Conservation (phyloP, 495 filamentous ascomycete species). For the Apodospora peruviana region DNA sequence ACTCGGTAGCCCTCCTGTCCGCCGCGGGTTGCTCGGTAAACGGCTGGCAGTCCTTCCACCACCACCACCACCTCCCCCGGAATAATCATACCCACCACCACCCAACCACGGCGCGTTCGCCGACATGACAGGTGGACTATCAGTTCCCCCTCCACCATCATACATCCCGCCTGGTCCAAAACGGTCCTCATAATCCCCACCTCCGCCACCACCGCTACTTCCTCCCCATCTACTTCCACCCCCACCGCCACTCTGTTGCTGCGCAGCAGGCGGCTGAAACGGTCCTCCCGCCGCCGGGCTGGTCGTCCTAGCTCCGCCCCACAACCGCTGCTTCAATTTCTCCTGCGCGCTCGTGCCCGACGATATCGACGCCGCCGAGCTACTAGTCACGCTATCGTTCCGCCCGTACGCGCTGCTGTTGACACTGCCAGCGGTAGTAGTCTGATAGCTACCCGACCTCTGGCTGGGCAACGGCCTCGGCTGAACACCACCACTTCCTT, state of each 20-base stretch:
- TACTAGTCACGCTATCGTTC: slow-evolving; percentile 9
- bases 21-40: slow-evolving; percentile 45
- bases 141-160: slow-evolving; percentile 26
- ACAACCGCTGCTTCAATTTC: slow-evolving; percentile 45
- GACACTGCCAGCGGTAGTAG: slow-evolving; percentile 9
- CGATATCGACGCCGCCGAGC: slow-evolving; percentile 26
- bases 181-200: slow-evolving; percentile 38
- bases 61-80: slow-evolving; percentile 33
- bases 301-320: slow-evolving; percentile 38
- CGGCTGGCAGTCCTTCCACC: slow-evolving; percentile 32
- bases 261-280: slow-evolving; percentile 33
- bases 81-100: slow-evolving; percentile 20
- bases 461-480: slow-evolving; percentile 56
- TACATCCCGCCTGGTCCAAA: slow-evolving; percentile 36
- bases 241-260: slow-evolving; percentile 16
- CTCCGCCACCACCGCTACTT: slow-evolving; percentile 20
- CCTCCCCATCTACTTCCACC: slow-evolving; percentile 18
- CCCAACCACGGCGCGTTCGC: slow-evolving; percentile 43
- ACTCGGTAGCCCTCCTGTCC: slow-evolving; percentile 36
- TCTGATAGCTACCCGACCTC: slow-evolving; percentile 66
- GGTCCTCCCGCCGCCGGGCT: slow-evolving; percentile 31
- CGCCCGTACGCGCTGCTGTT: slow-evolving; percentile 17
- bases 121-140: slow-evolving; percentile 41
- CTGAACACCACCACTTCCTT: slow-evolving; percentile 4
- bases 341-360: slow-evolving; percentile 37